Evolutionary conservation across 768 basidiomycete species (phyloP).

Genomic region (Naganishia antarctica): DNA sequence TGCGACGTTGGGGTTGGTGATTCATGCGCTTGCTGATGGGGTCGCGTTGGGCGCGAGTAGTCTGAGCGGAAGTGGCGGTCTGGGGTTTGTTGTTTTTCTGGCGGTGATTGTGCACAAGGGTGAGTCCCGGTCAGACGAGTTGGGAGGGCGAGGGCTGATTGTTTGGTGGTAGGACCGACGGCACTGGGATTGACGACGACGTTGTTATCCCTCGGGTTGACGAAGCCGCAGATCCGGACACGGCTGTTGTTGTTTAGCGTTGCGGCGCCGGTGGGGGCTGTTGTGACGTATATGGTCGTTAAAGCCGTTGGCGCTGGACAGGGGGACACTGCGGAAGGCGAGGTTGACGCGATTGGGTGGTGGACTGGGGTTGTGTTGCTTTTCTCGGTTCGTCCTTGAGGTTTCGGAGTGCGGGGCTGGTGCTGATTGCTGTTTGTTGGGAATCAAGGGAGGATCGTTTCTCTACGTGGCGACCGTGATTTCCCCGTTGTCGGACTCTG

Average conservation of each 20-base stretch:
- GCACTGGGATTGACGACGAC: slow-evolving; percentile 82
- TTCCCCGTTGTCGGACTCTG: slow-evolving; percentile 59
- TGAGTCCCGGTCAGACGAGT: slow-evolving; percentile 41
- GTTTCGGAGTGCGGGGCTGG: background rate
- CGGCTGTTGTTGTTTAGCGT: slow-evolving; percentile 72
- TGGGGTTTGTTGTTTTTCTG: slow-evolving; percentile 81
- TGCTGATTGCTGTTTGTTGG: background rate
- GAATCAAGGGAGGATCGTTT: slow-evolving; percentile 76
- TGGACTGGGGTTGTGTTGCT: slow-evolving; percentile 75
- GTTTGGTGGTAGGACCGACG: slow-evolving; percentile 71
- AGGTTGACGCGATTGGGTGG: slow-evolving; percentile 48
- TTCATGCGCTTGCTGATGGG: slow-evolving; percentile 87
- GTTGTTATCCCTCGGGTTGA: slow-evolving; percentile 69
- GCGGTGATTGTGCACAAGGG: slow-evolving; percentile 89
- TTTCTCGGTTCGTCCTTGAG: slow-evolving; percentile 66
- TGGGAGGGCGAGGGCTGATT: slow-evolving; percentile 31
- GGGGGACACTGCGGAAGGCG: slow-evolving; percentile 28
- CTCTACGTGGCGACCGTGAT: slow-evolving; percentile 88
- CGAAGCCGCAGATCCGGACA: slow-evolving; percentile 64
- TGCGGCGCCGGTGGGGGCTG: slow-evolving; percentile 76
- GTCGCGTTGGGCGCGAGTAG: slow-evolving; percentile 74
- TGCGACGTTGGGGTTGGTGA: slow-evolving; percentile 74
- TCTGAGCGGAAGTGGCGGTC: slow-evolving; percentile 46
- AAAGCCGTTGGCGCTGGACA: slow-evolving; percentile 44
- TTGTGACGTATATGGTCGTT: slow-evolving; percentile 69